Base-by-base conservation (phyloP, 2,329 filamentous ascomycete genomes). In the Claviceps purpurea region DNA sequence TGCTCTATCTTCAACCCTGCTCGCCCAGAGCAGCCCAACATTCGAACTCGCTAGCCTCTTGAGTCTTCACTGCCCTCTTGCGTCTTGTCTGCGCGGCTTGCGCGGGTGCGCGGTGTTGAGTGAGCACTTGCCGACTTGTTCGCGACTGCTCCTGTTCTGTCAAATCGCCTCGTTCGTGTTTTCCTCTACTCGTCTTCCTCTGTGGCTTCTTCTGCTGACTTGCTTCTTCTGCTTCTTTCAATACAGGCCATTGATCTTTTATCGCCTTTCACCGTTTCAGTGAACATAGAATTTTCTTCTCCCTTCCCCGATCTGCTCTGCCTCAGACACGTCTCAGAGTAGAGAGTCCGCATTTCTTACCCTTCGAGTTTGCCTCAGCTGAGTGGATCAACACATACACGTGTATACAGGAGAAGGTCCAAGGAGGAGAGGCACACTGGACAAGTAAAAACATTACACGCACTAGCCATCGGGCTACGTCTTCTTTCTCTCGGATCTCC, bases 291-390 rank as follows among this genome's bases (percentile, higher is more conserved):
- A 34, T 46, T 37, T 37, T 30, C 30, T n/a, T 30, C 13, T 6
- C 11, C 20, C 5, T 24, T 24, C 20, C 24, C 42, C 46, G 50
- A 53, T 51, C 51, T 53, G 37, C 41, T 51, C 48, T 49, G 48
- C 40, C 41, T 51, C 48, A 53, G 48, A 53, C 53, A 55, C 51
- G 51, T 55, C 53, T 53, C 40, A 53, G 50, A 34, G 10, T 34
- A 34, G 30, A 4, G 30, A 37, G 34, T 47, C 49, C 53, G 53
- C 51, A 52, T 55, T 50, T 52, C 38, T 52, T 47, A 51, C 14
- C 39, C 20, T 48, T 47, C 47, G 37, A 47, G 30, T 50, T 43
- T 30, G 34, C 44, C 22, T 44, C 48, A 18, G 49, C 16, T 16
- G 44, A 34, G 42, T 24, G 14, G 14, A 14, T 16, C 49, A 45